phyloP scores from a whole-genome alignment of 2,329 filamentous ascomycete species.

The Pseudogymnoascus sp. region DNA sequence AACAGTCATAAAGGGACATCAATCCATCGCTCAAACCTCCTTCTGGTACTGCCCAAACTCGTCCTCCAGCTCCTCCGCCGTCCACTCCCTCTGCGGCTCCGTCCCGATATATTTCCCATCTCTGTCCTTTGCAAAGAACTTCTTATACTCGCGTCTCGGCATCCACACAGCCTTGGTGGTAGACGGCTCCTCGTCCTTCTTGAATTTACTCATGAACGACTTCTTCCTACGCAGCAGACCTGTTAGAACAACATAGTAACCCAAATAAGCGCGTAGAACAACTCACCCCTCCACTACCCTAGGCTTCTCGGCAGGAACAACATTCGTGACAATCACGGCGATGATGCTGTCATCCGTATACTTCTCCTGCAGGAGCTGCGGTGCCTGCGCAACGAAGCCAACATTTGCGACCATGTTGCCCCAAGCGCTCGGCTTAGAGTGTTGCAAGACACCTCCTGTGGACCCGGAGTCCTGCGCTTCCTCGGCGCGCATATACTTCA shows the following conservation, averaged over 20 bases:
- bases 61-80: constrained; percentile 23
- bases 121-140: constrained; percentile 24
- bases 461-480: constrained; percentile 18
- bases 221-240: not conserved
- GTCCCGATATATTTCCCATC: constrained; percentile 23
- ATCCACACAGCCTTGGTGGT: constrained; percentile 24
- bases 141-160: constrained; percentile 24
- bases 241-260: not conserved
- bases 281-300: not conserved
- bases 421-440: constrained; percentile 12
- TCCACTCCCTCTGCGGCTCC: constrained; percentile 24
- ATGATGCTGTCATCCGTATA: constrained; percentile 26
- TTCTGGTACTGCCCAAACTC: constrained; percentile 20
- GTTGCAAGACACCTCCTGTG: constrained; percentile 18
- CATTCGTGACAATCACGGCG: constrained; percentile 21
- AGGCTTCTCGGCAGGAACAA: constrained; percentile 9
- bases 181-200: not conserved
- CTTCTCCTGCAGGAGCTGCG: constrained; percentile 19
- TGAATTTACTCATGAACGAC: constrained; percentile 12
- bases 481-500: constrained; percentile 9
- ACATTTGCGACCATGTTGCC: constrained; percentile 12
- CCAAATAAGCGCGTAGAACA: not conserved
- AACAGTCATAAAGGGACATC: not conserved
- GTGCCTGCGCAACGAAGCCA: constrained; percentile 14
- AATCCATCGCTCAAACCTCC: not conserved